Evolutionary conservation across 352 stramenopile genomes (phyloP), one percentile per base, ranked within the genome.

Genomic region (Phytophthora fragariae): DNA sequence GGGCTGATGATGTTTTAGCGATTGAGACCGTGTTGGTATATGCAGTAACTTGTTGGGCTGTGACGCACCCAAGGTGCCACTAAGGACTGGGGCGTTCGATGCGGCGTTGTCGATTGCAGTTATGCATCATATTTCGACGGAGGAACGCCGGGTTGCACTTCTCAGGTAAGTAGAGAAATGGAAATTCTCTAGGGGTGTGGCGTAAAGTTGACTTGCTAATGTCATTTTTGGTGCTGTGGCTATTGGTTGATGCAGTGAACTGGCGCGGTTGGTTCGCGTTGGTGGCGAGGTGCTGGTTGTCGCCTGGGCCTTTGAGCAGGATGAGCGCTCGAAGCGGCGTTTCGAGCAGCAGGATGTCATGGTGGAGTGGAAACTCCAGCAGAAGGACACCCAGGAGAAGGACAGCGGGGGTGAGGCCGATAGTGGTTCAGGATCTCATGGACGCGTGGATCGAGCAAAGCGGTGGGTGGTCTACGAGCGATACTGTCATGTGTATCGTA

Each of bases 361-460:
- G 79, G 89, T 94, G 50, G 84, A 96, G 74, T 94, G 86, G 87
- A 96, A 96, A 60, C 79, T 96, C 4, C 89, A 96, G 69, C 76
- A 92, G n/a, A 96, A 94, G 55, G 94, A 92, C 68, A 76, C 68
- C 4, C 64, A 75, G 27, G 57, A 77, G 9, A 59, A 66, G 15
- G 65, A 64, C 19, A 55, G 62, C 4, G 24, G 70, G 7, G 39
- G 29, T 14, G 65, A 60, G 27, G 63, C 65, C 15, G 64, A 46
- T 53, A n/a, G 33, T 27, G 50, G 17, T 9, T 41, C 41, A 17
- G 19, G 50, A 10, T 66, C 69, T 17, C 85, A 92, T 50, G 84
- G 82, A 17, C 73, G 78, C 3, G 72, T 88, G 24, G 68, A 80
- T 64, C 56, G 27, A 3, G 77, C 79, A 14, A 93, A 92, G 57